Percentiles rank a stretch among this genome's conserved stretches.
Evolutionary conservation across 2,329 filamentous ascomycete species (phyloP).

Genomic region (Phaeosphaeriaceae sp.): DNA sequence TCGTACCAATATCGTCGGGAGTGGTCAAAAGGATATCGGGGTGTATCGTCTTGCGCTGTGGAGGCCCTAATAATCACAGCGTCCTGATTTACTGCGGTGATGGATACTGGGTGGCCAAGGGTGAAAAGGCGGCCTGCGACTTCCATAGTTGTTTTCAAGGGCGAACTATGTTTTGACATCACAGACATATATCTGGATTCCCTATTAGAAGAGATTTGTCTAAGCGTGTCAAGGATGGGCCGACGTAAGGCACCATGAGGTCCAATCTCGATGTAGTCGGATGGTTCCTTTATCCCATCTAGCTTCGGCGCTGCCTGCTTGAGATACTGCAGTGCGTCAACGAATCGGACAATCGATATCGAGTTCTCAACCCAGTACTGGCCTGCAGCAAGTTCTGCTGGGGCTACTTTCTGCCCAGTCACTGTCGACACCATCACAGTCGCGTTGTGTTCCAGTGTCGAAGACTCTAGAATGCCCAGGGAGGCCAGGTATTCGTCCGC

Average conservation of each 20-base stretch:
- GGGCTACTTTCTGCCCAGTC: not conserved
- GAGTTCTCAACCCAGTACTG: constrained; percentile 47
- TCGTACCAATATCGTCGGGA: constrained; percentile 28
- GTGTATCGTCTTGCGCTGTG: constrained; percentile 4
- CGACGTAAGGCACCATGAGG: constrained; percentile 42
- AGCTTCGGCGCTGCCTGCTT: not conserved
- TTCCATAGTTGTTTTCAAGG: not conserved
- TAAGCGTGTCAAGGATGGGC: constrained; percentile 14
- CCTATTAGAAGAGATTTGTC: not conserved
- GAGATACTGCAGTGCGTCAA: constrained; percentile 7
- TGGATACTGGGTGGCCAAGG: not conserved
- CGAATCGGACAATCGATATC: constrained; percentile 44
- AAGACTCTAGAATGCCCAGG: not conserved
- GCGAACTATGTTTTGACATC: not conserved
- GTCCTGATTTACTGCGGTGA: constrained; percentile 5
- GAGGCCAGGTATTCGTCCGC: constrained; percentile 7
- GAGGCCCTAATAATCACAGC: not conserved
- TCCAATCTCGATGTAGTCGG: constrained; percentile 38
- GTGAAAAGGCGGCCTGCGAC: not conserved
- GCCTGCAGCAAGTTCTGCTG: not conserved
- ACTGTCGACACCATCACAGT: not conserved
- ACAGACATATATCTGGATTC: not conserved
- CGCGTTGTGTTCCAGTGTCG: too few species aligned
- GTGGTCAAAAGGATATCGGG: constrained; percentile 32
- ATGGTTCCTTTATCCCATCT: constrained; percentile 18